Evolutionary conservation across 2,329 filamentous ascomycete genomes (phyloP), one percentile per base, ranked within the genome.

Genomic region (Metarhizium brunneum): DNA sequence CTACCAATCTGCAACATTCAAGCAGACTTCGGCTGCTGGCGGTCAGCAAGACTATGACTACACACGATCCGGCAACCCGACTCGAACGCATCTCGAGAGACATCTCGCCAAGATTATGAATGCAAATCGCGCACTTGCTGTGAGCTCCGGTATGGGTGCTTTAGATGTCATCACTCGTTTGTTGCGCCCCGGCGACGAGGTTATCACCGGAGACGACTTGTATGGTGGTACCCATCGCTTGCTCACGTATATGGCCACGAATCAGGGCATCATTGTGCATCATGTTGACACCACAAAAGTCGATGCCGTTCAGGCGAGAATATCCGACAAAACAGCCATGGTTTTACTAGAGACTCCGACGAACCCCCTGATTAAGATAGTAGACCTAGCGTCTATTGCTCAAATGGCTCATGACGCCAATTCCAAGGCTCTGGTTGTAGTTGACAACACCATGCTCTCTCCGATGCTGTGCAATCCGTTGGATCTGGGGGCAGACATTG

Each of bases 101-200:
- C 94, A 99, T 72, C 79, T 99, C 64, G 94, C 95, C 67, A 99
- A 99, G 82, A 95, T 99, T 70, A 99, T 99, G 95, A 92, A 90
- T 64, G 94, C 94, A 49, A 85, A 85, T 65, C 88, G 95, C 56
- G 90, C 90, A 10, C 82, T 99, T 52, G 92, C 95, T 51, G 92
- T 97, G 48, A 91, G 92, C 54, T 97, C 92, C 1, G 94, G 94
- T 56, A 99, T 99, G 94, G 94, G 91, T 54, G 94, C 94, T 29
- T 77, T 97, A 65, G 94, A 99, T 72, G 92, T 99, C 60, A 96
- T 99, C 63, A 95, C 91, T 16, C 86, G 94, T 54, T 78, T 97
- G 14, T 79, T 99, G 52, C 85, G 88, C 57, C 92, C 94, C 0
- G 94, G 94, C 57, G 94, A 99, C 69, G 92, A 99, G 73, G 95